These are phyloP conservation scores for Fusarium beomiforme DNA, from an alignment of 2,329 filamentous ascomycete genomes.

Conservation along the genomic window DNA sequence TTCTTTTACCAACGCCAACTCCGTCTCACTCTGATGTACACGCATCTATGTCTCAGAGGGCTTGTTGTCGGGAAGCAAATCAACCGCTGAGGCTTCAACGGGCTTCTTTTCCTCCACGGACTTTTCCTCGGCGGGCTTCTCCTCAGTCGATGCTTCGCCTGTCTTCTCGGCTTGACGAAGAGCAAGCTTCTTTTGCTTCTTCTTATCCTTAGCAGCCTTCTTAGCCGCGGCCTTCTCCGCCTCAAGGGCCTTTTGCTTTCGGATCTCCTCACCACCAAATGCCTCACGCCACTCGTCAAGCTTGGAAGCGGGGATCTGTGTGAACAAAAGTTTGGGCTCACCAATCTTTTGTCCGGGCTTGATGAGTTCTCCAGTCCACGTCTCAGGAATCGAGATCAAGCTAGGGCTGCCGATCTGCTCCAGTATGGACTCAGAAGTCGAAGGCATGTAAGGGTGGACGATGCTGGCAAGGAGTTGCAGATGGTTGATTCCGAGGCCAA, in stretches of 20 bases:
- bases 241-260: conserved; percentile 73
- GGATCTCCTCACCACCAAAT: conserved; percentile 73
- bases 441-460: conserved; percentile 85
- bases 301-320: conserved; percentile 83
- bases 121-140: conserved; percentile 7
- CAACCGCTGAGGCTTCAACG: conserved; percentile 32
- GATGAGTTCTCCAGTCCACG: conserved; percentile 70
- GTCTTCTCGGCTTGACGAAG: conserved; percentile 34
- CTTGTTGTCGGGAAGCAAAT: conserved; percentile 31
- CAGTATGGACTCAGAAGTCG: conserved; percentile 79
- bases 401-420: conserved; percentile 73
- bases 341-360: conserved; percentile 83
- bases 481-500: conserved; percentile 85
- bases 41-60: conserved; percentile 26
- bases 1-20: conserved; percentile 1
- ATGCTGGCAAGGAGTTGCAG: conserved; percentile 83
- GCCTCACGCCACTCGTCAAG: conserved; percentile 83
- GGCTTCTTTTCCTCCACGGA: conserved; percentile 26
- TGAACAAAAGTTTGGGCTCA: conserved; percentile 81
- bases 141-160: conserved; percentile 15
- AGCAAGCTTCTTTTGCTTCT: conserved; percentile 56
- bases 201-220: conserved; percentile 60
- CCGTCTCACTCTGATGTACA: neutral
- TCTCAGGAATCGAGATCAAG: conserved; percentile 69
- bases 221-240: conserved; percentile 61